These are phyloP conservation scores for Cryptosporidium xiaoi DNA, from an alignment of 169 alveolate species.

Conservation along the genomic window DNA sequence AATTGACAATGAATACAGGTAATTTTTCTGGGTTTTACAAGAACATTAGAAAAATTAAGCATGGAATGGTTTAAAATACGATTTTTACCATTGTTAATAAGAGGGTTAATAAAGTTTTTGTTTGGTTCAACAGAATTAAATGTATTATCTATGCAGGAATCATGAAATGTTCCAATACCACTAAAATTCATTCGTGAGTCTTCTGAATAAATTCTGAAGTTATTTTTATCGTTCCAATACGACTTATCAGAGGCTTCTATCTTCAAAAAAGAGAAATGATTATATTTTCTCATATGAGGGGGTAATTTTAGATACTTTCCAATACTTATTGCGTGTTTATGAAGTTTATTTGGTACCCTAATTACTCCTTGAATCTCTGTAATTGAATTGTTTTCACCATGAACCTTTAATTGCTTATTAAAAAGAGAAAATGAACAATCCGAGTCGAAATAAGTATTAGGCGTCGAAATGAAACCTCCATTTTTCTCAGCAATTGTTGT, in stretches of 20 bases:
- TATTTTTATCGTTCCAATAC: constrained; percentile 62
- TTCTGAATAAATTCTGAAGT: no score
- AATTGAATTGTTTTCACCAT: neutral
- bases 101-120: constrained; percentile 8
- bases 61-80: neutral
- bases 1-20: constrained; percentile 17
- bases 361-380: constrained; percentile 25
- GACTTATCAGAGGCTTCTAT: constrained; percentile 50
- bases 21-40: neutral
- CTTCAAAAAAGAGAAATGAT: constrained; percentile 17
- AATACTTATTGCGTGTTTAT: constrained; percentile 23
- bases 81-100: neutral
- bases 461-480: constrained; percentile 30
- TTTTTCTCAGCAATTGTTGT: constrained; percentile 20
- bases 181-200: neutral
- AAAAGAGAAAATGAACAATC: constrained; percentile 30
- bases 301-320: constrained; percentile 42
- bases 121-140: neutral
- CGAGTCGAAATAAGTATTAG: constrained; percentile 5
- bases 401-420: constrained; percentile 4
- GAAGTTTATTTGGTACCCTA: constrained; percentile 46
- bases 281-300: constrained; percentile 55
- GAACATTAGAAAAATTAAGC: neutral
- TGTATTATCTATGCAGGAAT: neutral
- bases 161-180: neutral